Evolutionary conservation across 169 alveolate species (phyloP), one percentile per base, ranked within the genome.

Genomic region (Eimeria necatrix): DNA sequence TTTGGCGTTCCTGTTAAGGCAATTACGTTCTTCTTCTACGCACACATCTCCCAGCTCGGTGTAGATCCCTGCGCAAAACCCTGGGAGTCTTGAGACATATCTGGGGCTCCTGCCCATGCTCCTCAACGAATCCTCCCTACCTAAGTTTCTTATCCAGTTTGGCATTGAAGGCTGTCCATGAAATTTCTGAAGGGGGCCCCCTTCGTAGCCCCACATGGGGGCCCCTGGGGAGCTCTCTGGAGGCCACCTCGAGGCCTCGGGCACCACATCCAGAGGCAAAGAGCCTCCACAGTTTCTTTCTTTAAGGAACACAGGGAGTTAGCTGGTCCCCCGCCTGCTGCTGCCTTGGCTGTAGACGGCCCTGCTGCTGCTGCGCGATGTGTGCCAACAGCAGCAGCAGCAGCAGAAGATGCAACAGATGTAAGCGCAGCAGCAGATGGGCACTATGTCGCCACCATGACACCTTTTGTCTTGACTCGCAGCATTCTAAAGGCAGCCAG

Each of bases 331-430:
- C n/a, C 70, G 5, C 20, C 70, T 59, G 24, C 70, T 16, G 70
- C 70, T 16, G 70, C 70, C n/a, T 5, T n/a, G 3, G 16, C 70
- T 59, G 16, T 59, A n/a, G n/a, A 0, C 70, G 24, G 70, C 7
- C 70, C 5, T 16, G 16, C 6, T 16, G 18, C 12, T n/a, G n/a
- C 16, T 9, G 6, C 80, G 10, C 48, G 48, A 24, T 22, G 22
- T 20, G 80, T 32, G 10, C 48, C 80, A 68, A 24, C 48, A 5
- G 48, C 4, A 3, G 49, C 80, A 68, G 49, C 80, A 68, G 48
- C 80, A 68, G 80, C 48, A 68, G 80, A 22, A 68, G 80, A 22
- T 20, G 49, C 26, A n/a, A 32, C 80, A 68, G 80, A 68, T n/a
- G 46, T 4, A 68, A 18, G 18, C 10, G 32, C 26, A 68, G 80